Evolutionary conservation across 768 basidiomycete genomes (phyloP).

Genomic region (Porphyrellus cyaneotinctus): DNA sequence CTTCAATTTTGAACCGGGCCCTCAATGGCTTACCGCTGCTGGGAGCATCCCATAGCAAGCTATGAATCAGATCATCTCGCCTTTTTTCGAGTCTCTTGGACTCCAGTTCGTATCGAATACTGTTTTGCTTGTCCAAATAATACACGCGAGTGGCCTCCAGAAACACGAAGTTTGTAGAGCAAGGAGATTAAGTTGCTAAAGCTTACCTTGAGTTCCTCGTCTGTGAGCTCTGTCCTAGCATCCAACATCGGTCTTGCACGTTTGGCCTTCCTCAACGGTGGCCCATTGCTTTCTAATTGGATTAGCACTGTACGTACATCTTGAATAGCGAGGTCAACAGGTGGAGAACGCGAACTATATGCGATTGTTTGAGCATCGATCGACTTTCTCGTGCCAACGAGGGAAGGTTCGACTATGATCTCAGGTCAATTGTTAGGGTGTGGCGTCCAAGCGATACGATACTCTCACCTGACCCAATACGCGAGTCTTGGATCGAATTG

Average conservation of each 20-base stretch:
- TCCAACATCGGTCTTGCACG: slow-evolving; percentile 58
- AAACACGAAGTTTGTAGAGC: background rate
- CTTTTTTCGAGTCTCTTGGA: slow-evolving; percentile 56
- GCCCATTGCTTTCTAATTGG: background rate
- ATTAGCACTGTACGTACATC: background rate
- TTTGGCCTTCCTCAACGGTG: slow-evolving; percentile 41
- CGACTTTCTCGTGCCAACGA: slow-evolving; percentile 3
- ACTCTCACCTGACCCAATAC: slow-evolving; percentile 7
- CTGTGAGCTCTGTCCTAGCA: slow-evolving; percentile 72
- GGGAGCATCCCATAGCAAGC: slow-evolving; percentile 66
- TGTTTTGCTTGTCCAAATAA: slow-evolving; percentile 61
- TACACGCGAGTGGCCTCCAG: slow-evolving; percentile 56
- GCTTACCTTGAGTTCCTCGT: slow-evolving; percentile 71
- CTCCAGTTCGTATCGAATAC: slow-evolving; percentile 46
- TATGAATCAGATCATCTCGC: slow-evolving; percentile 49
- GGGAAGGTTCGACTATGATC: slow-evolving; percentile 3
- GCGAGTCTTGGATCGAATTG: background rate
- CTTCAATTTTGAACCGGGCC: background rate
- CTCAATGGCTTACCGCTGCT: slow-evolving; percentile 48
- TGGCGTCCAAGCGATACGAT: background rate
- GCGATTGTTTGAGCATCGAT: background rate
- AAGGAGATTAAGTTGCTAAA: background rate
- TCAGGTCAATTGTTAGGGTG: background rate
- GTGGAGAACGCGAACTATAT: slow-evolving; percentile 2
- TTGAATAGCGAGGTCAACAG: background rate